A percentile compares a stretch with the other conserved stretches of the same genome.
Evolutionary conservation across 139 green algal species (phyloP).

Genomic region (Chlorokybus atmophyticus): DNA sequence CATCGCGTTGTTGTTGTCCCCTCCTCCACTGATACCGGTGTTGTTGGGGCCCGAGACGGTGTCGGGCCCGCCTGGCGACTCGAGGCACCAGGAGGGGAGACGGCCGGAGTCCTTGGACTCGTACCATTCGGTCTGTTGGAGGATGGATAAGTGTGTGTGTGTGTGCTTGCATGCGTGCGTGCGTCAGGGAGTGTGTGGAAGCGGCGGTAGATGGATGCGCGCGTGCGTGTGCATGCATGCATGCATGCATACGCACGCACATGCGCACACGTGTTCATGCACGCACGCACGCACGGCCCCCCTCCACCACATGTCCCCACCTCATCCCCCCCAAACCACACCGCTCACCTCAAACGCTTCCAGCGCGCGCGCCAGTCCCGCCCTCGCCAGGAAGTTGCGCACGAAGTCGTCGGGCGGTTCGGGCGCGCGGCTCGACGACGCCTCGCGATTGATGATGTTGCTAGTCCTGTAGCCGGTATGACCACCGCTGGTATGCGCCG

Average conservation of each 20-base stretch:
- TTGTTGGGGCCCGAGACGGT: background rate
- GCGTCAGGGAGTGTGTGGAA: background rate
- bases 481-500: no score
- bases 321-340: no score
- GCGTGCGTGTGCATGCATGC: background rate
- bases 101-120: background rate
- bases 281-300: background rate
- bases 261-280: background rate
- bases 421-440: no score
- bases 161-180: slow-evolving; percentile 1
- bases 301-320: no score
- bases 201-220: background rate
- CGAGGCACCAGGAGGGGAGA: background rate
- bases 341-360: no score
- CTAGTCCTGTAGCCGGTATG: no score
- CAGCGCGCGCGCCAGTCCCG: no score
- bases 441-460: no score
- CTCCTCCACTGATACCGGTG: no score
- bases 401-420: no score
- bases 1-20: no score
- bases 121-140: background rate
- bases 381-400: no score
- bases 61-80: background rate
- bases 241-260: background rate
- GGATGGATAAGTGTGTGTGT: slow-evolving; percentile 6